These are phyloP conservation scores for Arthrobotrys sinensis DNA, from an alignment of 2,329 filamentous ascomycete genomes.

Conservation along the genomic window DNA sequence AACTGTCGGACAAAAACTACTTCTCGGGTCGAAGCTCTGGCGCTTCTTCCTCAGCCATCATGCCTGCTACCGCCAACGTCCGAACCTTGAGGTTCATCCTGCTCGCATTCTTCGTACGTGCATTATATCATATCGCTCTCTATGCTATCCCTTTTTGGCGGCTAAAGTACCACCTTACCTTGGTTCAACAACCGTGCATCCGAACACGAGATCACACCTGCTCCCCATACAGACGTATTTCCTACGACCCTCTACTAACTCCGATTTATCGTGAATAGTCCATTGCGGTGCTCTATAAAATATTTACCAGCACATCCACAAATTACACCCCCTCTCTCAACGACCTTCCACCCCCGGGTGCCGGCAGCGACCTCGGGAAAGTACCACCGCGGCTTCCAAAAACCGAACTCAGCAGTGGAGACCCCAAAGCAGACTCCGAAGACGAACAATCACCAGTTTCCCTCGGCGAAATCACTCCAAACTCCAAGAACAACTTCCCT, in stretches of 20 bases:
- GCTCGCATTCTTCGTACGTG: conserved; percentile 84
- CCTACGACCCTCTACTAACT: conserved; percentile 5
- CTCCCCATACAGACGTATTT: too few relatives aligned
- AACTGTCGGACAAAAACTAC: conserved; percentile 38
- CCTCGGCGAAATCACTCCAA: conserved; percentile 60
- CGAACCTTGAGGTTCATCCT: conserved; percentile 76
- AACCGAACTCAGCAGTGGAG: conserved; percentile 39
- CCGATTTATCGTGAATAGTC: conserved; percentile 42
- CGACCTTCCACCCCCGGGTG: conserved; percentile 35
- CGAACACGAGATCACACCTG: conserved; percentile 15
- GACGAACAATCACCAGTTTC: conserved; percentile 21
- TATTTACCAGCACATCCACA: conserved; percentile 62
- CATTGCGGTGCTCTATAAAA: conserved; percentile 64
- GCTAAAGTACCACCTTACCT: conserved; percentile 30
- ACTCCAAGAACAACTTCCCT: conserved; percentile 62
- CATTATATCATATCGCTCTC: conserved; percentile 14
- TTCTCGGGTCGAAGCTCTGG: conserved; percentile 58
- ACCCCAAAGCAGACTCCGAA: conserved; percentile 21
- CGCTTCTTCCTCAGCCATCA: conserved; percentile 59
- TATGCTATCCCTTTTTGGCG: conserved; percentile 21
- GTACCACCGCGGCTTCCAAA: conserved; percentile 58
- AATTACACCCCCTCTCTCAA: conserved; percentile 16
- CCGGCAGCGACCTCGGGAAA: conserved; percentile 23
- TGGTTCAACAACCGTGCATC: conserved; percentile 10
- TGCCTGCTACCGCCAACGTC: conserved; percentile 61